phyloP scores from a whole-genome alignment of 495 filamentous ascomycete genomes.

The Penicillium soppii region DNA sequence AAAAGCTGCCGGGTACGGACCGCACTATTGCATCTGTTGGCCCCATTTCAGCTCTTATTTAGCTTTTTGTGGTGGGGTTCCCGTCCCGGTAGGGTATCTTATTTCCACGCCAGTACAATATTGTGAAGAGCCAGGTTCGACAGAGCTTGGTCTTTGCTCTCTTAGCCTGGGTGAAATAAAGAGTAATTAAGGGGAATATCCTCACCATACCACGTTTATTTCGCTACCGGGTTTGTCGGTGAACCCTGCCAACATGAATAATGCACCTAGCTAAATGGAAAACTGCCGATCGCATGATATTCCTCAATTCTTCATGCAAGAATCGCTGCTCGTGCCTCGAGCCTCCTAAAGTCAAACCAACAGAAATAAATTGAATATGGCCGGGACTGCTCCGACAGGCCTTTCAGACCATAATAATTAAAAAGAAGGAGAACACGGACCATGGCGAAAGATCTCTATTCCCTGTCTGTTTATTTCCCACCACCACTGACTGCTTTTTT shows the following conservation, averaged over 20 bases:
- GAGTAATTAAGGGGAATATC: not conserved
- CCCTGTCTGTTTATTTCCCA: constrained; percentile 15
- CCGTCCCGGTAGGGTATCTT: constrained; percentile 1
- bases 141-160: not conserved
- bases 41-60: constrained; percentile 16
- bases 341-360: constrained; percentile 5
- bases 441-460: constrained; percentile 15
- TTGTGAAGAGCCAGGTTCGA: not conserved
- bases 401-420: constrained; percentile 11
- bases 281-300: constrained; percentile 36
- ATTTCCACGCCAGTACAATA: not conserved
- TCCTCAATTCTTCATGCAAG: constrained; percentile 30
- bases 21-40: constrained; percentile 3
- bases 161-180: constrained; percentile 2
- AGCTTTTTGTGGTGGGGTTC: constrained; percentile 6
- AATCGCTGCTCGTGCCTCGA: constrained; percentile 30
- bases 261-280: constrained; percentile 24
- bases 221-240: constrained; percentile 29
- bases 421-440: constrained; percentile 15
- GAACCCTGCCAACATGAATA: constrained; percentile 25
- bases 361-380: constrained; percentile 6
- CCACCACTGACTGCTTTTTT: constrained; percentile 8
- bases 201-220: constrained; percentile 4
- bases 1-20: constrained; percentile 27
- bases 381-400: constrained; percentile 31